Evolutionary conservation across 2,329 filamentous ascomycete species (phyloP), one percentile per base, ranked within the genome.

Genomic region (Penicillium expansum): DNA sequence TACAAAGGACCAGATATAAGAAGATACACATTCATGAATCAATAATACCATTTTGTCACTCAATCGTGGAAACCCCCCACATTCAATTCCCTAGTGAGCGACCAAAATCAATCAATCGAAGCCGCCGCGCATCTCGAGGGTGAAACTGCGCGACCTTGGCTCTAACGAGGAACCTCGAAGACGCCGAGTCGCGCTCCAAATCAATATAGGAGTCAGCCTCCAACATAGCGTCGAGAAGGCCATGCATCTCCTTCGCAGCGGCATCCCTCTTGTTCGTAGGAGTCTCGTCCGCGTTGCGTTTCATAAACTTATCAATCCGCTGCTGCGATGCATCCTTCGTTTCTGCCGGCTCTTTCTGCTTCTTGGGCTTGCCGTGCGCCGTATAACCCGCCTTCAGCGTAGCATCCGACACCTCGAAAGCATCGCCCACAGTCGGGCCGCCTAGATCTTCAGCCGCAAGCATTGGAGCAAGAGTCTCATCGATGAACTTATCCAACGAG

Each of bases 361-460:
- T 75, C 56, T 77, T 80, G 0, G 73, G 69, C 50, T 77, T 81
- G 16, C 81, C 81, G 60, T 80, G 77, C 39, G 74, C 75, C 4
- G 80, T 83, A 69, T 83, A 83, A n/a, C 82, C 82, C 27, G 76
- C 76, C 51, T 77, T 77, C 39, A 83, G 72, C 8, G 72, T 77
- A 13, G 76, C 83, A 43, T 88, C 82, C 9, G 78, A 82, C 65
- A 78, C 86, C 75, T 89, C 85, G 68, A 88, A 80, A 64, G 87
- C 79, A 62, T 91, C 88, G 4, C 91, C 90, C 0, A 92, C 90
- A 11, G 92, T 87, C 0, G 91, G 91, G 0, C 91, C 91, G 8
- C 91, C 91, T 1, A 92, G 80, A 67, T 92, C 89, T 75, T 95
- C 91, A 0, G 90, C 89, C 7, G 90, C 91, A 42, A 96, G 79